Evolutionary conservation across 1,284 basidiomycete species (phyloP).

Genomic region (Moesziomyces sp.): DNA sequence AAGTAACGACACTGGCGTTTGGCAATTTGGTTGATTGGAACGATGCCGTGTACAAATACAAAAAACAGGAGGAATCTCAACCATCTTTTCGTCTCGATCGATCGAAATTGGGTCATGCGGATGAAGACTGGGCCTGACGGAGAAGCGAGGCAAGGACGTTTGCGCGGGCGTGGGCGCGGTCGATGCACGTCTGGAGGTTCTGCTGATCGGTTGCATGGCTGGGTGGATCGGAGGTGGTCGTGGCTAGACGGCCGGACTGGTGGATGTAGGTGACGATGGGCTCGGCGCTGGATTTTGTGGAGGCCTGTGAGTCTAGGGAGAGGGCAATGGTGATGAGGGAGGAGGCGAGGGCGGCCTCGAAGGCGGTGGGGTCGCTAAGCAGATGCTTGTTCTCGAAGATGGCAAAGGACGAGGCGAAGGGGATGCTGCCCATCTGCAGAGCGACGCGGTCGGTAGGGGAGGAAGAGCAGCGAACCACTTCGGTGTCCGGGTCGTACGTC

Average conservation of each 20-base stretch:
- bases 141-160: slow-evolving; percentile 14
- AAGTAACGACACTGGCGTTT: no score
- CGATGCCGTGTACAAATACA: slow-evolving; percentile 32
- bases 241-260: slow-evolving; percentile 34
- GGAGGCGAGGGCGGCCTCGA: slow-evolving; percentile 83
- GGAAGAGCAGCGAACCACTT: slow-evolving; percentile 76
- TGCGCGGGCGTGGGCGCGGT: slow-evolving; percentile 21
- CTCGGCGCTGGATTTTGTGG: slow-evolving; percentile 11
- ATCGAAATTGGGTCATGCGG: not conserved
- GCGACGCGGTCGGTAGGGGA: slow-evolving; percentile 69
- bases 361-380: slow-evolving; percentile 84
- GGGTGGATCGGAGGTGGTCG: slow-evolving; percentile 4
- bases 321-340: slow-evolving; percentile 48
- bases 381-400: slow-evolving; percentile 79
- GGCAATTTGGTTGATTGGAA: slow-evolving; percentile 6
- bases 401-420: slow-evolving; percentile 80
- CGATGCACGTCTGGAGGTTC: slow-evolving; percentile 39
- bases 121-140: slow-evolving; percentile 15
- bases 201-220: slow-evolving; percentile 18
- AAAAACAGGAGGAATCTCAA: not conserved
- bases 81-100: not conserved
- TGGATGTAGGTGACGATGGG: slow-evolving; percentile 28
- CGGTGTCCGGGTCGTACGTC: slow-evolving; percentile 77
- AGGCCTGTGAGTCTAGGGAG: slow-evolving; percentile 9
- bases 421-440: slow-evolving; percentile 72